These are phyloP conservation scores for Saccharomycopsis fibuligera DNA, from an alignment of 805 yeast genomes.

Conservation along the genomic window DNA sequence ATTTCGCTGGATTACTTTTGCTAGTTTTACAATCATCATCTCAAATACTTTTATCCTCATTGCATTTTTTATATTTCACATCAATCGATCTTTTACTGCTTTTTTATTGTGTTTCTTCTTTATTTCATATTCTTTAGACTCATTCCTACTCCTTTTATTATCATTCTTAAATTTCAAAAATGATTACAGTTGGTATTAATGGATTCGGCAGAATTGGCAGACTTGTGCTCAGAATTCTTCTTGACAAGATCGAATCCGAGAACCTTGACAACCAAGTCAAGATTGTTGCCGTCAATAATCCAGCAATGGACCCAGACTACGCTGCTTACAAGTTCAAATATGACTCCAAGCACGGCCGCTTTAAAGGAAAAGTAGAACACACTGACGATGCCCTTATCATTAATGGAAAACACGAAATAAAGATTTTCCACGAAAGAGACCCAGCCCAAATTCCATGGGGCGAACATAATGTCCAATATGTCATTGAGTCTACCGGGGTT, in stretches of 20 bases:
- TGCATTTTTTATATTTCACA: too few relatives aligned
- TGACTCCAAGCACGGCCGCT: slow-evolving; percentile 89
- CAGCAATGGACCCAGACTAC: slow-evolving; percentile 82
- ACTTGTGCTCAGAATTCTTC: slow-evolving; percentile 24
- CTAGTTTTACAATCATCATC: too few relatives aligned
- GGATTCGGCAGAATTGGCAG: slow-evolving; percentile 33
- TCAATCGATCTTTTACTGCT: too few relatives aligned
- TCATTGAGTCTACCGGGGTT: slow-evolving; percentile 68
- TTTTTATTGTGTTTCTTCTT: too few relatives aligned
- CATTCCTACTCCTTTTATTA: too few relatives aligned
- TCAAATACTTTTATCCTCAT: too few relatives aligned
- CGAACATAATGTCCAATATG: slow-evolving; percentile 52
- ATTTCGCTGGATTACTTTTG: too few relatives aligned
- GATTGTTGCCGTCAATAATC: slow-evolving; percentile 86
- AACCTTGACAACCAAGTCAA: slow-evolving; percentile 67
- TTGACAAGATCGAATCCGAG: slow-evolving; percentile 21
- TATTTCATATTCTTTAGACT: too few relatives aligned
- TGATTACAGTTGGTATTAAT: slow-evolving; percentile 33
- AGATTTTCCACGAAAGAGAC: slow-evolving; percentile 59
- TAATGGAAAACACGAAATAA: slow-evolving; percentile 45
- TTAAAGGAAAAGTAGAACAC: slow-evolving; percentile 62
- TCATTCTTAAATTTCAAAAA: too few relatives aligned
- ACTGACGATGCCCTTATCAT: slow-evolving; percentile 57
- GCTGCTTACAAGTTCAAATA: slow-evolving; percentile 95
- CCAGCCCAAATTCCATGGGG: slow-evolving; percentile 69